Conservation (phyloP, 2,329 filamentous ascomycete genomes). For the Neonectria coccinea region DNA sequence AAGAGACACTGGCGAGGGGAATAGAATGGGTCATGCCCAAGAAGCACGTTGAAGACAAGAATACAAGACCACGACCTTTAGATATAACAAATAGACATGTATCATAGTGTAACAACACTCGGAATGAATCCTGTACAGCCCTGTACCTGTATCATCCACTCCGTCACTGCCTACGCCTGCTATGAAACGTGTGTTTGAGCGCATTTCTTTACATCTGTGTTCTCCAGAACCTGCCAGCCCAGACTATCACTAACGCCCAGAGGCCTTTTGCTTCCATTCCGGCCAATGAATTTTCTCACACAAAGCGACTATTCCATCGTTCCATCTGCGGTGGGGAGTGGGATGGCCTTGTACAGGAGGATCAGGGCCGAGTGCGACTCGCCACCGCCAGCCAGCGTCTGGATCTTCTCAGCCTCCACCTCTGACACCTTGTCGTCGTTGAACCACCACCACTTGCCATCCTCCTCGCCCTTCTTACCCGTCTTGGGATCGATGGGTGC, state of each 20-base stretch:
- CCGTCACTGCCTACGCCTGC: constrained; percentile 36
- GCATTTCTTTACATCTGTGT: constrained; percentile 23
- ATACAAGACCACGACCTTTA: constrained; percentile 9
- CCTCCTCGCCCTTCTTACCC: constrained; percentile 82
- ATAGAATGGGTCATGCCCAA: background rate
- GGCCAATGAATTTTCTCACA: background rate
- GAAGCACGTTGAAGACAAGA: background rate
- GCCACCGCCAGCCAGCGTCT: constrained; percentile 88
- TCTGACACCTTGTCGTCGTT: constrained; percentile 98
- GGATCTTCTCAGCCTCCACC: constrained; percentile 91
- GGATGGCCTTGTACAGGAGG: constrained; percentile 80
- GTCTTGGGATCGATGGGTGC: constrained; percentile 77
- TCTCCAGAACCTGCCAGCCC: constrained; percentile 19
- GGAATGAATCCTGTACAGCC: constrained; percentile 25
- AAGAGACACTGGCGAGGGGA: background rate
- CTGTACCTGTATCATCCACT: constrained; percentile 34
- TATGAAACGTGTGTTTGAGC: constrained; percentile 21
- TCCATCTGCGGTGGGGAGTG: constrained; percentile 70
- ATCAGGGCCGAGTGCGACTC: constrained; percentile 88
- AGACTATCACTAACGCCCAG: constrained; percentile 21
- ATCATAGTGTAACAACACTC: constrained; percentile 25
- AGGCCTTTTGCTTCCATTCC: constrained; percentile 14
- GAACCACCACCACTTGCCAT: constrained; percentile 99
- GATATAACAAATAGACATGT: constrained; percentile 35
- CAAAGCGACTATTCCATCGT: constrained; percentile 40